Percentiles rank a stretch among this genome's conserved stretches.
These are phyloP conservation scores for Zychaea mexicana DNA, from an alignment of 371 early-diverging fungal species.

Conservation along the genomic window DNA sequence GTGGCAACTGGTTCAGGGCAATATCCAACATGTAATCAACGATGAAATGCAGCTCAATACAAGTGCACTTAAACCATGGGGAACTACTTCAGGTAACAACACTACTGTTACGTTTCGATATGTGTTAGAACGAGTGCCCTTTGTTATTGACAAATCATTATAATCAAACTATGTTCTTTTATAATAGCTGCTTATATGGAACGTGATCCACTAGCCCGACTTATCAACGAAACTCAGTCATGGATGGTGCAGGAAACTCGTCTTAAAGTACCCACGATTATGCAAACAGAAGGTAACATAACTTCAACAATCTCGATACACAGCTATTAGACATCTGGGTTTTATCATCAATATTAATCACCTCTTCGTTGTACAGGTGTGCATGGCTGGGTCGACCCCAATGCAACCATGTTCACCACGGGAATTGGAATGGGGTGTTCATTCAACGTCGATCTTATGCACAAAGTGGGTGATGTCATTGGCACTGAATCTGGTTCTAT, in stretches of 20 bases:
- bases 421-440: slow-evolving; percentile 18
- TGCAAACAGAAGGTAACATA: slow-evolving; percentile 30
- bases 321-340: no score
- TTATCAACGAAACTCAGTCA: slow-evolving; percentile 20
- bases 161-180: not conserved
- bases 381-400: slow-evolving; percentile 16
- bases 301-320: no score
- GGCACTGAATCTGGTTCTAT: slow-evolving; percentile 17
- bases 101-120: no score
- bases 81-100: slow-evolving; percentile 20
- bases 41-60: slow-evolving; percentile 14
- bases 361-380: no score
- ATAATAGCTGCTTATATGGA: slow-evolving; percentile 15
- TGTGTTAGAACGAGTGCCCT: no score
- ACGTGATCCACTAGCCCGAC: slow-evolving; percentile 12
- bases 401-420: slow-evolving; percentile 16
- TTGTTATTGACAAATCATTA: no score
- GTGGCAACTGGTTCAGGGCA: slow-evolving; percentile 19
- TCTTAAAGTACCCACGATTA: slow-evolving; percentile 19
- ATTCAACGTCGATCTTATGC: slow-evolving; percentile 18
- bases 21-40: slow-evolving; percentile 13
- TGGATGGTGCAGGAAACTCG: slow-evolving; percentile 17
- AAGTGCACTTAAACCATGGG: slow-evolving; percentile 10
- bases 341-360: no score
- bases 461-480: slow-evolving; percentile 15